Base-by-base conservation (phyloP, 257 asterid genomes). In the Nicotiana undulata region DNA sequence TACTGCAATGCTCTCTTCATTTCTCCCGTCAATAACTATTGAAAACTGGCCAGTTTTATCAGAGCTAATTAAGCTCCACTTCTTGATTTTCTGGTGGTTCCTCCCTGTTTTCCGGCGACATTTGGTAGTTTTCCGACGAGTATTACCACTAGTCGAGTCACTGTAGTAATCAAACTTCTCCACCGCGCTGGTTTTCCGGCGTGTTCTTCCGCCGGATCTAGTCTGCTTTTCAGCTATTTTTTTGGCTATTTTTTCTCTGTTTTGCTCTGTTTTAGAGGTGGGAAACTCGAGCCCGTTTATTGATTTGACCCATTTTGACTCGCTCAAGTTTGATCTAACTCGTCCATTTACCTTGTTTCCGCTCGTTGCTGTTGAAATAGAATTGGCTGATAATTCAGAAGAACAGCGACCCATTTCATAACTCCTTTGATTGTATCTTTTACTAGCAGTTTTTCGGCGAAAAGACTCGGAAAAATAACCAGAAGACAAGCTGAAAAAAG, bases 401-500 rank as follows among this genome's bases (percentile, higher is more conserved):
- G 90, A 86, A 40, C 85, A 80, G 6, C 83, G 87, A 2, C 83
- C 85, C 3, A 52, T 51, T 60, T 85, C 85, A 32, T 80, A 82
- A 81, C 80, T 81, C 44, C 75, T 81, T 83, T 84, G 81, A 29
- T 81, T 80, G 1, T 88, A 83, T 31, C 81, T 40, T 8, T 40
- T 40, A 40, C 49, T 40, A 58, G 85, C 83, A 22, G 51, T 65
- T 70, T 79, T 90, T 65, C 59, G 86, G 60, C 82, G 89, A 63
- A 88, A 86, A 28, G 95, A 89, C 79, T 92, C 95, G 16, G 87
- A 88, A 46, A 74, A 74, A 81, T 93, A 92, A 84, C 81, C 34
- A 3, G 95, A 85, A 28, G 93, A 88, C 8, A 89, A 77, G 88
- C 94, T 91, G 82, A 88, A 85, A 32, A 87, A 81, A 0, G 88